Percentiles rank a stretch among this genome's conserved stretches.
Evolutionary conservation across 805 yeast genomes (phyloP).

Genomic region (Lachancea dasiensis): DNA sequence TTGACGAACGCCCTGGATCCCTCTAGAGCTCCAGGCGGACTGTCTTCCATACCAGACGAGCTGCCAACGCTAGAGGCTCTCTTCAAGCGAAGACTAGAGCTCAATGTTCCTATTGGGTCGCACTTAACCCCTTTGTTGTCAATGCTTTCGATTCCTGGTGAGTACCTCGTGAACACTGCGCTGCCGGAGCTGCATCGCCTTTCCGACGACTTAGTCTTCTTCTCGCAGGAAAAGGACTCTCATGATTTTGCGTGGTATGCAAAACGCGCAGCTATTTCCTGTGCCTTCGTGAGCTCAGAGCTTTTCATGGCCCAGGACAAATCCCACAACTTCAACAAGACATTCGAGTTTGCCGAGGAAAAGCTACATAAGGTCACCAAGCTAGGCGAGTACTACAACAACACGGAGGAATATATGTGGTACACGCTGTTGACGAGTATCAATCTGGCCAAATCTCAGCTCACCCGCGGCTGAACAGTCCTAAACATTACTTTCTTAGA

Average conservation of each 20-base stretch:
- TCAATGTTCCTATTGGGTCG: constrained; percentile 35
- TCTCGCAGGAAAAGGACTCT: constrained; percentile 70
- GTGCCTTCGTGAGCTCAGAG: constrained; percentile 70
- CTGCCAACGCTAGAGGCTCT: constrained; percentile 36
- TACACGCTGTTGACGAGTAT: constrained; percentile 57
- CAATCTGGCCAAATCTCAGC: constrained; percentile 67
- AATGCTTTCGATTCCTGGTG: constrained; percentile 54
- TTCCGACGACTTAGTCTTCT: constrained; percentile 76
- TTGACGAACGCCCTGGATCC: constrained; percentile 35
- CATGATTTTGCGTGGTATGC: constrained; percentile 86
- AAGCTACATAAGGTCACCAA: constrained; percentile 48
- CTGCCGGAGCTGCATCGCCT: constrained; percentile 65
- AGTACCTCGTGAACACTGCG: constrained; percentile 46
- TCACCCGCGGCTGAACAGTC: constrained; percentile 38
- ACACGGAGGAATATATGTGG: constrained; percentile 68
- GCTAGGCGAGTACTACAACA: constrained; percentile 55
- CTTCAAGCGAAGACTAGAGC: constrained; percentile 43
- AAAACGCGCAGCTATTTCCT: constrained; percentile 65
- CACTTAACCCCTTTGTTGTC: constrained; percentile 41
- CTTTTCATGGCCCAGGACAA: constrained; percentile 73
- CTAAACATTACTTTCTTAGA: too few species aligned
- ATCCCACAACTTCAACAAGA: constrained; percentile 47
- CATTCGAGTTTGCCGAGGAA: constrained; percentile 57
- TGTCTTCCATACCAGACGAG: constrained; percentile 22
- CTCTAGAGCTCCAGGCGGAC: constrained; percentile 12